Evolutionary conservation across 768 basidiomycete genomes (phyloP), one percentile per base, ranked within the genome.

Genomic region (Auricularia sp.): DNA sequence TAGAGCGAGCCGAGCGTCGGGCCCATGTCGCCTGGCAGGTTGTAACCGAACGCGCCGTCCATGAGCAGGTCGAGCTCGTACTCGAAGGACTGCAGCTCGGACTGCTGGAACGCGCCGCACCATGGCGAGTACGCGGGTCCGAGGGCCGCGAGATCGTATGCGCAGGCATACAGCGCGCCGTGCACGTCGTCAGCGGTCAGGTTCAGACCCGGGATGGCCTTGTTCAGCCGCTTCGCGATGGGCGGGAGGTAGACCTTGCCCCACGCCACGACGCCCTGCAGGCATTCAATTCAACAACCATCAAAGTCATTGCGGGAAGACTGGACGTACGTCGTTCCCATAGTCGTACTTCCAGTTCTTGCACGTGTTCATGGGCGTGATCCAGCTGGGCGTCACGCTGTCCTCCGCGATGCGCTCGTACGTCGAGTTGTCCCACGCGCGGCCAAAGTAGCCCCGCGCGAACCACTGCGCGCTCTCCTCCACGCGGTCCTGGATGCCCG

Each of bases 151-250:
- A 77, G 71, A 67, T 79, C 78, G 63, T 76, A 80, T 45, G 78
- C 77, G 59, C 77, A 78, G 16, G 76, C 78, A 67, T 77, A 80
- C 24, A 81, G 69, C 56, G 78, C 77, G 35, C 78, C 79, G 63
- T 77, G 74, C 14, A 73, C 71, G 66, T 79, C 72, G 62, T 72
- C 67, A n/a, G 71, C 66, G 29, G 74, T 73, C 18, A 80, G 65
- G 62, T 72, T 68, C 13, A 78, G 67, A 5, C 70, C 74, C 3
- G 75, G 76, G 29, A 80, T 64, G 45, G 75, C 67, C 39, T 68
- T 69, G 62, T 75, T 75, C 24, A 79, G 73, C 35, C 75, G 74
- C 42, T 69, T 66, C 24, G 75, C 72, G 66, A 79, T 78, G 24
- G 72, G 70, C 10, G 71, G 74, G 61, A 77, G 72, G 67, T 79